Evolutionary conservation across 1,284 basidiomycete species (phyloP), one percentile per base, ranked within the genome.

Genomic region (Leucoagaricus sp.): DNA sequence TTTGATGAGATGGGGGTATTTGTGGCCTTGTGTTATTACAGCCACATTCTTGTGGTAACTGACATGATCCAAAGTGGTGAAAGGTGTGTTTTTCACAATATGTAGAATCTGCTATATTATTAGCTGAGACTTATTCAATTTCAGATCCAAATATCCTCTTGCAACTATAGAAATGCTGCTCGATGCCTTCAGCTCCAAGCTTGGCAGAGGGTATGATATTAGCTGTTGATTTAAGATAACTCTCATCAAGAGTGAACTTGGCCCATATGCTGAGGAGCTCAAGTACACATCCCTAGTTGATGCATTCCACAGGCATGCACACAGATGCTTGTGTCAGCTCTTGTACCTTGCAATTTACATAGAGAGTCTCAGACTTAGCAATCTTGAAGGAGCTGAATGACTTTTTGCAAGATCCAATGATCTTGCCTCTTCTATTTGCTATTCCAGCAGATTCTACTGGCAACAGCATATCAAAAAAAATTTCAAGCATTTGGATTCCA

Each of bases 1-100:
- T 73, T 70, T 49, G 69, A 71, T 33, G 67, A 72, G 57, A 66
- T 69, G 0, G 68, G 69, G 0, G 60, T 68, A 2, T 72, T 73
- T 45, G 17, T 71, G 1, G 55, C 63, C 0, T 53, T 69, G 0
- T 72, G 69, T 52, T 41, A 52, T 0, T 67, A 68, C 51, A 53
- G 58, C 0, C 60, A 63, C 46, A 46, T 63, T 0, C 45, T 66
- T 0, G n/a, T 60, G 1, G 40, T 60, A 0, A 53, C 52, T 9
- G 60, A 69, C 55, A 69, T 69, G 64, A 58, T 67, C 0, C 40
- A 55, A 17, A 68, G 65, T 36, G 63, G 65, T 9, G 65, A 69
- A 53, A 73, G 73, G 12, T 65, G n/a, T n/a, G n/a, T n/a, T n/a
- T n/a, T n/a, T n/a, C n/a, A n/a, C n/a, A n/a, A n/a, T n/a, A n/a